phyloP scores from a whole-genome alignment of 345 rosid genomes.

The Hevea brasiliensis region DNA sequence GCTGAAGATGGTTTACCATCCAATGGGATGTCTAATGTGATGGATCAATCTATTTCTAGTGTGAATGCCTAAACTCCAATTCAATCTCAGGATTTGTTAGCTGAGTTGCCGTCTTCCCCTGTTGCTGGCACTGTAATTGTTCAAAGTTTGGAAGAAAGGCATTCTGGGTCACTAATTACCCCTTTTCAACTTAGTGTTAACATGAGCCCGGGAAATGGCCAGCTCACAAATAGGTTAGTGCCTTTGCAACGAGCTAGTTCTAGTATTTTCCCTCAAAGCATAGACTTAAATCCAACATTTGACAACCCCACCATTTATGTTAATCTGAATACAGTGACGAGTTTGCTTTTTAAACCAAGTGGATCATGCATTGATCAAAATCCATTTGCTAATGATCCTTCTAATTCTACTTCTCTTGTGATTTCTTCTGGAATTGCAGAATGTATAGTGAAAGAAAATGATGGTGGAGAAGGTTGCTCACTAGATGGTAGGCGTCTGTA shows the following conservation, averaged over 20 bases:
- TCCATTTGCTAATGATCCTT: neutral
- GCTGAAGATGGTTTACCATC: neutral
- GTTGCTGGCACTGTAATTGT: neutral
- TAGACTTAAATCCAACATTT: constrained; percentile 14
- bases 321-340: neutral
- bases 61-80: neutral
- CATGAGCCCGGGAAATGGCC: neutral
- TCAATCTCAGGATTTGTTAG: constrained; percentile 2
- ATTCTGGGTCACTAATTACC: neutral
- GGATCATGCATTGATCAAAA: neutral
- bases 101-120: neutral
- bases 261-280: neutral
- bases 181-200: neutral
- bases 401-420: neutral
- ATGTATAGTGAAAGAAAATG: constrained; percentile 1
- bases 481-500: constrained; percentile 5
- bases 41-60: neutral
- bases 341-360: neutral
- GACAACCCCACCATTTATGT: neutral
- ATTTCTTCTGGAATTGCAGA: constrained; percentile 17
- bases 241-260: neutral
- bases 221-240: neutral
- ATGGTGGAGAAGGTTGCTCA: neutral
- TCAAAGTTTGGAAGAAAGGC: constrained; percentile 1
- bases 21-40: neutral